Evolutionary conservation across 108 stramenopile genomes (phyloP), one percentile per base, ranked within the genome.

Genomic region (Hondaea fermentalgiana): DNA sequence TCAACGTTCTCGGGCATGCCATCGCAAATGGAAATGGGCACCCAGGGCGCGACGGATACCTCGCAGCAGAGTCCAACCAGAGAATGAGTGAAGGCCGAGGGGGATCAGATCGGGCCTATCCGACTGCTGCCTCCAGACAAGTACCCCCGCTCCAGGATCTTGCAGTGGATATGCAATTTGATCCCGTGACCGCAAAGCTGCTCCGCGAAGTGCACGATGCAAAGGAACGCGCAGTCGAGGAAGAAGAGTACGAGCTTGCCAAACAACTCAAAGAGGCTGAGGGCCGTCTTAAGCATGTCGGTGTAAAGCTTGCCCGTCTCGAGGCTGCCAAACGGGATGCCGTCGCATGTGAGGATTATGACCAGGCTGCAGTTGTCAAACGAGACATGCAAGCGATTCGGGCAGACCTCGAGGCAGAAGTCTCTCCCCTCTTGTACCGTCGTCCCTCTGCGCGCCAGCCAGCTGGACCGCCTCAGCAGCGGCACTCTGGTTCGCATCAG

Each of bases 211-310:
- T 94, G 35, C 89, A 91, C 57, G 89, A 87, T 49, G 92, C 91
- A 4, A 94, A 94, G 89, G 72, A 72, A 17, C 59, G 90, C 35
- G 94, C 94, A 25, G 93, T 94, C 19, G 91, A 89, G 44, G 89
- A 87, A 14, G 94, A 94, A 57, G 93, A 94, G 55, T 94, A 93
- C 59, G 92, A 91, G 72, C 72, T 89, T n/a, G 94, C 94, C 45
- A 94, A 93, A 88, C 72, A 87, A 87, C 88, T 93, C 60, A 94
- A 94, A 91, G 92, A 44, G 42, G 88, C 60, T 19, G 90, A 90
- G 59, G 71, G 42, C 42, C 16, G 28, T 42, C 35, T 90, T 5
- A 45, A 72, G 8, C 45, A 49, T 8, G 19, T 88, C 5, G 90
- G 88, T 0, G 53, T 71, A 0, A 42, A 51, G 28, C 45, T 88